Evolutionary conservation across 495 filamentous ascomycete species (phyloP), one percentile per base, ranked within the genome.

Genomic region (Aspergillus ellipticus): DNA sequence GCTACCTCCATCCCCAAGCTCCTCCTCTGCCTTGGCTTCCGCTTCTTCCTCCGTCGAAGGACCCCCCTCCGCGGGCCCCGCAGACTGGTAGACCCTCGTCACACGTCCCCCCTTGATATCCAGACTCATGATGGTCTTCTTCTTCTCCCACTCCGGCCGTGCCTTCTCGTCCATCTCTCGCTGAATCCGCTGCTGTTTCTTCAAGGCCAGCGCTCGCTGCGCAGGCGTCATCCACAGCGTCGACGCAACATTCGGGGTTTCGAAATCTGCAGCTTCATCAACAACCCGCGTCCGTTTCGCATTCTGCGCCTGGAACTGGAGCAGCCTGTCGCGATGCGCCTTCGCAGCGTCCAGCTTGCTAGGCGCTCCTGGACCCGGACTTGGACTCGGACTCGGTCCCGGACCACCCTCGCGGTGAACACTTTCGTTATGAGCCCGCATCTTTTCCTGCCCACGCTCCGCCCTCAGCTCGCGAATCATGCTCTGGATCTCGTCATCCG

Each of bases 201-300:
- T 96, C 54, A 98, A 69, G 61, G 95, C 90, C 37, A 86, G 73
- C 0, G 95, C 94, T 35, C 95, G 79, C 68, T 98, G 91, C 53
- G 87, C 84, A 0, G 94, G 91, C 13, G 79, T 90, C 47, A 90
- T 89, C 94, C 94, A 98, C 66, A 93, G 84, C 56, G 83, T 93
- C 3, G 84, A 79, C 26, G 79, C 86, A 41, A 81, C 77, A 31
- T 75, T 75, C 0, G 87, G 82, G 0, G 85, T 88, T 50, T 97
- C 94, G 58, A 94, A 97, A 62, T 98, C 94, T 0, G 92, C 87
- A 1, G 90, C 92, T 68, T 98, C 93, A 67, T 98, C 94, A 20
- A 91, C 83, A 11, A 98, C 87, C 26, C 86, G 89, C 3, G 94
- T 98, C 9, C 94, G 76, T 43, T 83, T 82, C 0, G 92, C 92